These are phyloP conservation scores for Lachnellula arida DNA, from an alignment of 2,329 filamentous ascomycete genomes.

Conservation along the genomic window DNA sequence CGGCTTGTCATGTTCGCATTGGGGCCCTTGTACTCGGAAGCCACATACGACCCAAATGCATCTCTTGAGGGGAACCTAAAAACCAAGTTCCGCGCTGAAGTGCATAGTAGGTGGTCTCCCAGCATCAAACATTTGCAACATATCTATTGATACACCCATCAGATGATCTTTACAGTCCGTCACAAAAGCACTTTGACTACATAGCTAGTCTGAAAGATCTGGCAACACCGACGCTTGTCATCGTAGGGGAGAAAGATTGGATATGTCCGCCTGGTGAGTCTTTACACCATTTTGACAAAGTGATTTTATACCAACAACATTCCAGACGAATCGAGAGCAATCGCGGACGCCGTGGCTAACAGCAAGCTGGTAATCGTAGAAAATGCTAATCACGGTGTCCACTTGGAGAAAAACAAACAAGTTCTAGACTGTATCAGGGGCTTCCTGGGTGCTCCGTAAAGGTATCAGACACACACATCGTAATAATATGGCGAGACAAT, in stretches of 20 bases:
- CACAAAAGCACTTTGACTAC: constrained; percentile 39
- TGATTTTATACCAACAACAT: background rate
- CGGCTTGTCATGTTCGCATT: constrained; percentile 36
- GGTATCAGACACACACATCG: no score
- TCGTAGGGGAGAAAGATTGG: constrained; percentile 38
- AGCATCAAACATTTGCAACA: no score
- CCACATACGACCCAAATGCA: constrained; percentile 34
- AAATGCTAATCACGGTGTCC: constrained; percentile 35
- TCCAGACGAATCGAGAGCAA: constrained; percentile 32
- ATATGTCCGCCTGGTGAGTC: constrained; percentile 35
- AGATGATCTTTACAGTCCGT: constrained; percentile 35
- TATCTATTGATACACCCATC: background rate
- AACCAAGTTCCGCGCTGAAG: constrained; percentile 34
- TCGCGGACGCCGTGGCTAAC: constrained; percentile 26
- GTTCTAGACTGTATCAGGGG: constrained; percentile 20
- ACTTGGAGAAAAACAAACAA: constrained; percentile 32
- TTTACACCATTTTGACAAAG: background rate
- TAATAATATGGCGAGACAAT: no score
- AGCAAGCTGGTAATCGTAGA: constrained; percentile 30
- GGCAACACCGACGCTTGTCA: constrained; percentile 33
- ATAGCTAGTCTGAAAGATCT: constrained; percentile 28
- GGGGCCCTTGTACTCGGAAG: constrained; percentile 33
- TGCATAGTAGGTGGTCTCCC: constrained; percentile 26
- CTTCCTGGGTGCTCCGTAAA: constrained; percentile 4
- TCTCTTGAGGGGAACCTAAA: constrained; percentile 30